Conservation (phyloP, 176 grass and related monocot species). For the Triticum turgidum region DNA sequence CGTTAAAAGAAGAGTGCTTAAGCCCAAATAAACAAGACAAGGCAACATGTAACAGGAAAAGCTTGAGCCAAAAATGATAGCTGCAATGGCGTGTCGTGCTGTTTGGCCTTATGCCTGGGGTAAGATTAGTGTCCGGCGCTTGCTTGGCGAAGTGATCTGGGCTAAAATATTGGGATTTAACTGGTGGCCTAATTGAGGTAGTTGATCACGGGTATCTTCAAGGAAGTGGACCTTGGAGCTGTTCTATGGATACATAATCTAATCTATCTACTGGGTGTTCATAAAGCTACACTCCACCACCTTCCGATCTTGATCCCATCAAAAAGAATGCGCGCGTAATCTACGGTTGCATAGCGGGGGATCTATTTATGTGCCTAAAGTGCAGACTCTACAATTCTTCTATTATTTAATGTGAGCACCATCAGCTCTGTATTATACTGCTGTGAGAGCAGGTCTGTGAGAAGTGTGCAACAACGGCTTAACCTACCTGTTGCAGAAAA, state of each 20-base stretch:
- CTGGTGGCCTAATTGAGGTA: constrained; percentile 32
- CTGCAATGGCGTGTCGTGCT: background rate
- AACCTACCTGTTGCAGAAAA: no score
- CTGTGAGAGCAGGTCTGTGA: no score
- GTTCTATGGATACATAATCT: background rate
- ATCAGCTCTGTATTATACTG: background rate
- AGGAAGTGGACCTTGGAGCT: background rate
- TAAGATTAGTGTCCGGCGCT: constrained; percentile 7
- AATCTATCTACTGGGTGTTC: constrained; percentile 16
- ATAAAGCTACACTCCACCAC: constrained; percentile 25
- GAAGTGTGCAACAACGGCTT: no score
- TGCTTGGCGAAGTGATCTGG: constrained; percentile 9
- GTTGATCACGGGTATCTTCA: constrained; percentile 50
- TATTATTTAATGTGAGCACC: background rate
- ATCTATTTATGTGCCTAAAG: background rate
- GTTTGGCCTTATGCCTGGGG: constrained; percentile 19
- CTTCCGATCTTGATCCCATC: constrained; percentile 2
- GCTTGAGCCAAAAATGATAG: no score
- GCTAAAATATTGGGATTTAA: constrained; percentile 24
- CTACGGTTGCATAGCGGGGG: background rate
- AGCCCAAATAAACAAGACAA: background rate
- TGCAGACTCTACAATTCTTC: background rate
- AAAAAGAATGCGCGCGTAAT: constrained; percentile 10
- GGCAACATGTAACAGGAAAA: background rate
- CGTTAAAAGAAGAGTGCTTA: background rate